Evolutionary conservation across 2,329 filamentous ascomycete genomes (phyloP).

Genomic region (Ceratocystis diversiconidia): DNA sequence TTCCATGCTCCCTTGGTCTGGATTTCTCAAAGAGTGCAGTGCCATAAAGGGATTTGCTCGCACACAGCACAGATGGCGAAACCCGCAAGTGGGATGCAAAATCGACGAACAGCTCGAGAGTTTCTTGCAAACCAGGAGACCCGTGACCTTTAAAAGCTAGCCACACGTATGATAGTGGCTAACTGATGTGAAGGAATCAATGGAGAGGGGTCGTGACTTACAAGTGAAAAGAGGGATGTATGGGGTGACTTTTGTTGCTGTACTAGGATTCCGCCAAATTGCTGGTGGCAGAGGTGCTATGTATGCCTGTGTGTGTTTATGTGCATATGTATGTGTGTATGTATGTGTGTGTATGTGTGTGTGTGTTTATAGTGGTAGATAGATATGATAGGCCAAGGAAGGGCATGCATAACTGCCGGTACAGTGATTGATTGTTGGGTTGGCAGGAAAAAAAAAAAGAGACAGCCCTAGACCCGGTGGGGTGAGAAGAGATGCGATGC

Average conservation of each 20-base stretch:
- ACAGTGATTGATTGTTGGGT: background rate
- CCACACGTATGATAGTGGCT: background rate
- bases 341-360: background rate
- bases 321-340: background rate
- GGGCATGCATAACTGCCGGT: background rate
- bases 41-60: background rate
- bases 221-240: background rate
- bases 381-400: background rate
- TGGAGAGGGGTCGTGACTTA: background rate
- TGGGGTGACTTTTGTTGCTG: background rate
- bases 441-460: background rate
- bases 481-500: background rate
- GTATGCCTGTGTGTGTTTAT: background rate
- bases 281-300: background rate
- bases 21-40: background rate
- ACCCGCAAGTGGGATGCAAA: background rate
- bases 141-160: background rate
- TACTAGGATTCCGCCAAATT: background rate
- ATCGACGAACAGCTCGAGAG: background rate
- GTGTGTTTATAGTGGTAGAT: background rate
- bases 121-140: background rate
- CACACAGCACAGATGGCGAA: background rate
- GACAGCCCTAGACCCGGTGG: background rate
- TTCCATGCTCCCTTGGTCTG: conserved; percentile 3
- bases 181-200: background rate